A percentile compares a stretch with the other conserved stretches of the same genome.
phyloP scores from a whole-genome alignment of 2,329 filamentous ascomycete species.

The Pyrenochaeta sp. region DNA sequence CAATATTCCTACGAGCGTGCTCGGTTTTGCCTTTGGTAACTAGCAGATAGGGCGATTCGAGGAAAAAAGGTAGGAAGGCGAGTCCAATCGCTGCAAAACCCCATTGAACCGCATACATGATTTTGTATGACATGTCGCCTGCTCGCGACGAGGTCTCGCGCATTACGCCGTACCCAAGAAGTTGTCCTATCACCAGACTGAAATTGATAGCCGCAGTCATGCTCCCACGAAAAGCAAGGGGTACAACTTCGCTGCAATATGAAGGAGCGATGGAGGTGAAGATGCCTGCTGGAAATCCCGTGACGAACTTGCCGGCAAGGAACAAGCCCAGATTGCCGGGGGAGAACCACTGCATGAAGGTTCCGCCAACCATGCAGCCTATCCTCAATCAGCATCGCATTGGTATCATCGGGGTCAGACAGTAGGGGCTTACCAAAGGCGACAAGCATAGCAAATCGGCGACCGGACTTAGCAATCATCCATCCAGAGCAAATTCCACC shows the following conservation, averaged over 20 bases:
- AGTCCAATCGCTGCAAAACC: constrained; percentile 38
- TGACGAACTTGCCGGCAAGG: constrained; percentile 23
- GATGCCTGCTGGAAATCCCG: constrained; percentile 19
- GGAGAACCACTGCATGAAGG: constrained; percentile 26
- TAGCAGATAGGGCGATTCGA: constrained; percentile 47
- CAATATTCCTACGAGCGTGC: constrained; percentile 43
- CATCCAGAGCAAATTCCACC: not conserved
- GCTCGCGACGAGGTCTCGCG: constrained; percentile 32
- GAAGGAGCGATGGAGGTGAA: constrained; percentile 20
- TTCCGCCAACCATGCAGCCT: constrained; percentile 23
- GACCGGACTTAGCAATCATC: not conserved
- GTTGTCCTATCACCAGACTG: constrained; percentile 23
- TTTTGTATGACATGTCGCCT: constrained; percentile 27
- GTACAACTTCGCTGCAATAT: constrained; percentile 22
- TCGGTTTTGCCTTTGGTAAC: constrained; percentile 37
- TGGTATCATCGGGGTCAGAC: too few relatives aligned
- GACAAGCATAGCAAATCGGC: too few relatives aligned
- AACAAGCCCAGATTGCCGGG: constrained; percentile 17
- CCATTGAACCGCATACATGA: constrained; percentile 46
- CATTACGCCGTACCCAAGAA: constrained; percentile 22
- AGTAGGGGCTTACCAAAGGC: too few relatives aligned
- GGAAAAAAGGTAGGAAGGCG: constrained; percentile 41
- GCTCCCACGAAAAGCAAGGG: constrained; percentile 17
- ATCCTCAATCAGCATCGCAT: constrained; percentile 20
- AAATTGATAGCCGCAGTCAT: constrained; percentile 26